Evolutionary conservation across 2,329 filamentous ascomycete genomes (phyloP), one percentile per base, ranked within the genome.

Genomic region (Ascochyta fabae): DNA sequence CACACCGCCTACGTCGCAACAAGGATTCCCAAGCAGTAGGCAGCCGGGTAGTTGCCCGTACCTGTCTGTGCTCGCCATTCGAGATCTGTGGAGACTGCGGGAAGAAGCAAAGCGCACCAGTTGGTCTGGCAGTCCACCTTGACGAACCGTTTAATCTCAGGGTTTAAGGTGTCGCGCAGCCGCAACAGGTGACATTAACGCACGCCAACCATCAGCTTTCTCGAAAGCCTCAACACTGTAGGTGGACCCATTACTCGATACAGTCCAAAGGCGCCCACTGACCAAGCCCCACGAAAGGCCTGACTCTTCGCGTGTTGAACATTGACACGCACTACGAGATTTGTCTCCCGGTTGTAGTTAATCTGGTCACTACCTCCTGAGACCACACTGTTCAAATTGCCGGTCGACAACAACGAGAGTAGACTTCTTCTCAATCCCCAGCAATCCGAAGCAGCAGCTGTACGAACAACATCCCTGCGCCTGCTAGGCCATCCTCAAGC

Each of bases 401-500:
- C 59, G 52, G 58, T 52, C 54, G 56, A 58, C 61, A 23, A 29
- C 24, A 27, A 19, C 9, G 13, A 12, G 12, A 46, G 29, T 34
- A 38, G 19, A 23, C 48, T 6, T 27, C 57, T 61, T 59, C 44
- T 62, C 62, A 65, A 60, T 58, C 62, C 65, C 62, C 65, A 70
- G 64, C 53, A 59, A 65, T 62, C 62, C 61, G 65, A 67, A 69
- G 69, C 70, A 66, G 71, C 67, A 74, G 67, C 70, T 74, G 72
- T 65, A 73, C 62, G 66, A 72, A 70, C 68, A 66, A 56, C 56
- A 62, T 64, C 69, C 71, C 65, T 69, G 66, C 69, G 65, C 71
- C 70, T 68, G 71, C 68, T 73, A 74, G 72, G 73, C 63, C 68
- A 52, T 62, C 65, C 69, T 69, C 61, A 73, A 72, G 69, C 72